These are phyloP conservation scores for Aspergillus tanneri DNA, from an alignment of 2,329 filamentous ascomycete species.

Conservation along the genomic window DNA sequence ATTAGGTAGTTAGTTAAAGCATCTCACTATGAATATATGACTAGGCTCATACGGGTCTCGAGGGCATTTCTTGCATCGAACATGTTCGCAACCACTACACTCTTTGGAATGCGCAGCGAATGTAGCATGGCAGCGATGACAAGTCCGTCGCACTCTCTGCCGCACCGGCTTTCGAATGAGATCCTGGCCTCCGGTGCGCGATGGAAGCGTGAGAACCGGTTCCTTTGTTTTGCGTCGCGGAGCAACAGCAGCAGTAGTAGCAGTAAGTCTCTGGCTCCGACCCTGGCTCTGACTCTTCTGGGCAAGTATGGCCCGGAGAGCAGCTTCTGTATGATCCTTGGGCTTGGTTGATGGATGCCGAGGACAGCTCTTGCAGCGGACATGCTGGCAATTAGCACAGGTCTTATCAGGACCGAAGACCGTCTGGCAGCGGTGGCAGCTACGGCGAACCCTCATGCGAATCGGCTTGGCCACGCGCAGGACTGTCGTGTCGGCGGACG, in stretches of 20 bases:
- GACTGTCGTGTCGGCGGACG: slow-evolving; percentile 33
- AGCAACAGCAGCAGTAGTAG: no score
- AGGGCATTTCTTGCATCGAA: slow-evolving; percentile 76
- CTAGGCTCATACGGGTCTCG: slow-evolving; percentile 67
- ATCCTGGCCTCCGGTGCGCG: slow-evolving; percentile 67
- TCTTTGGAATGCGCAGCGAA: slow-evolving; percentile 61
- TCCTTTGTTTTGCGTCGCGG: slow-evolving; percentile 42
- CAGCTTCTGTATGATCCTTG: slow-evolving; percentile 52
- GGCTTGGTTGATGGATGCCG: slow-evolving; percentile 69
- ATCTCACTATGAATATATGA: not conserved
- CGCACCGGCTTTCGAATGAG: slow-evolving; percentile 68
- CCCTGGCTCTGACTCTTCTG: slow-evolving; percentile 8
- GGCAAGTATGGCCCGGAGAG: slow-evolving; percentile 19
- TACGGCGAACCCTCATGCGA: slow-evolving; percentile 51
- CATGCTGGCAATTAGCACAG: slow-evolving; percentile 75
- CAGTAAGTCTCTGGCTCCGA: slow-evolving; percentile 44
- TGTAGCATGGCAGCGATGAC: slow-evolving; percentile 68
- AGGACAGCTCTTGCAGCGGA: slow-evolving; percentile 75
- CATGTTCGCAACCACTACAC: slow-evolving; percentile 69
- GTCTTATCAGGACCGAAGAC: slow-evolving; percentile 71
- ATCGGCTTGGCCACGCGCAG: slow-evolving; percentile 48
- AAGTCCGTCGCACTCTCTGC: slow-evolving; percentile 72
- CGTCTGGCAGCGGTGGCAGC: slow-evolving; percentile 77
- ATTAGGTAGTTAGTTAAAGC: slow-evolving; percentile 9
- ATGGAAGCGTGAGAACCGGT: slow-evolving; percentile 52